Conservation (phyloP, 768 basidiomycete genomes). For the Trametes gibbosa region DNA sequence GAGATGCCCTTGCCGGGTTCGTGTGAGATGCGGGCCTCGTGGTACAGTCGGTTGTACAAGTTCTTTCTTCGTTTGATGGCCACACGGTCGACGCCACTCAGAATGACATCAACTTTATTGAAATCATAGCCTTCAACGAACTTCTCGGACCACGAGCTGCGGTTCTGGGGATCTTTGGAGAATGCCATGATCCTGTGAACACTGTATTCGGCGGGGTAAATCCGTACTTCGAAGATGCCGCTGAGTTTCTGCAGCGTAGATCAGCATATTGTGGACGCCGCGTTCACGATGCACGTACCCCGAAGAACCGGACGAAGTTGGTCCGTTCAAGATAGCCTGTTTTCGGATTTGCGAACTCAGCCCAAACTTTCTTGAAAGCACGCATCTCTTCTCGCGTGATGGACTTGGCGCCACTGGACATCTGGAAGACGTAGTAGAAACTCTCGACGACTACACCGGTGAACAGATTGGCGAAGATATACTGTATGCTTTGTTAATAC, state of each 20-base stretch:
- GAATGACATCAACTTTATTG: constrained; percentile 51
- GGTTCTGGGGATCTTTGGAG: constrained; percentile 40
- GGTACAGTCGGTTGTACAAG: constrained; percentile 74
- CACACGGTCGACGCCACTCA: constrained; percentile 64
- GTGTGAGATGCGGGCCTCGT: constrained; percentile 79
- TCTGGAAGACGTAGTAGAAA: constrained; percentile 94
- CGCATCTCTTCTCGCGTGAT: constrained; percentile 92
- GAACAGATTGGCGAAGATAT: constrained; percentile 95
- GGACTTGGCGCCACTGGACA: constrained; percentile 74
- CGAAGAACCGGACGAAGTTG: constrained; percentile 76
- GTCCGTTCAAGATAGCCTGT: constrained; percentile 75
- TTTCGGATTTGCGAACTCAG: constrained; percentile 72
- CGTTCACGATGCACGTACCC: constrained; percentile 48
- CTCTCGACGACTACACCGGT: constrained; percentile 94
- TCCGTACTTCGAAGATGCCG: constrained; percentile 84
- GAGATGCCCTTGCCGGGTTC: constrained; percentile 78
- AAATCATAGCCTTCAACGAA: constrained; percentile 60
- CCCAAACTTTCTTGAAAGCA: constrained; percentile 93
- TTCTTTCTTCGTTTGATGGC: constrained; percentile 64
- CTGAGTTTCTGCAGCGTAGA: constrained; percentile 59
- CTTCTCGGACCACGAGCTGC: constrained; percentile 32
- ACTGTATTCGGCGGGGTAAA: constrained; percentile 73
- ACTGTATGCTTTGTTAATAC: constrained; percentile 45
- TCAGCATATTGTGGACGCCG: neutral
- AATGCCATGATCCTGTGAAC: constrained; percentile 56